These are phyloP conservation scores for Sporothrix inflata DNA, from an alignment of 2,329 filamentous ascomycete genomes.

Conservation along the genomic window DNA sequence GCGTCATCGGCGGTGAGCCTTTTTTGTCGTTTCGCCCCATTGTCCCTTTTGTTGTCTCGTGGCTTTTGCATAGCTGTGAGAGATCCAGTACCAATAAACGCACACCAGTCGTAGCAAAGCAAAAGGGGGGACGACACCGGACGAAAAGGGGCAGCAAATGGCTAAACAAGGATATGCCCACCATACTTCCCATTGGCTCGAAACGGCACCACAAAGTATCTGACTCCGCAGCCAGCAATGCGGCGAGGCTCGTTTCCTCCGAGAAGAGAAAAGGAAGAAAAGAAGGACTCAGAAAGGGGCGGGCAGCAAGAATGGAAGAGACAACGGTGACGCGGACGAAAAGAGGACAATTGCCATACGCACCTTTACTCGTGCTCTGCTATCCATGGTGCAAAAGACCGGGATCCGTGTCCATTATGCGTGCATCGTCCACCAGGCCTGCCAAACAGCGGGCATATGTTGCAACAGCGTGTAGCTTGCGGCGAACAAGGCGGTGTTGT, in stretches of 20 bases:
- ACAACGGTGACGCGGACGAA: neutral
- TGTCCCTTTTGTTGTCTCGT: neutral
- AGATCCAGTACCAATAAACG: neutral
- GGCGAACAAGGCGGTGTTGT: neutral
- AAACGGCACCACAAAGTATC: slow-evolving; percentile 1
- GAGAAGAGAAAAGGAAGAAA: neutral
- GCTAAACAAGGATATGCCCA: slow-evolving; percentile 21
- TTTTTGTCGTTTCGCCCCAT: neutral
- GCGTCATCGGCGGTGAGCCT: neutral
- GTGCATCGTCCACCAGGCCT: slow-evolving; percentile 1
- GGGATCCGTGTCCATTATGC: slow-evolving; percentile 19
- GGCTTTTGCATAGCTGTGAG: slow-evolving; percentile 12
- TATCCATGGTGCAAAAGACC: too few relatives aligned
- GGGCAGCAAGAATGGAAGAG: neutral
- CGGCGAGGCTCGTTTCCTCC: neutral
- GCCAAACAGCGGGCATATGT: slow-evolving; percentile 6
- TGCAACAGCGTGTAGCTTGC: neutral
- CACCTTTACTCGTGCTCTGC: too few relatives aligned
- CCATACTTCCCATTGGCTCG: slow-evolving; percentile 20
- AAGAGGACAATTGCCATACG: neutral
- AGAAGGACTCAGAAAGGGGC: neutral
- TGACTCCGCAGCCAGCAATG: slow-evolving; percentile 25
- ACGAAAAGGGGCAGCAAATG: slow-evolving; percentile 25
- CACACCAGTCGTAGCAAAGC: neutral
- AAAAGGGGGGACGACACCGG: slow-evolving; percentile 17